Conservation (phyloP, 2,329 filamentous ascomycete species). For the Aschersonia sp. region DNA sequence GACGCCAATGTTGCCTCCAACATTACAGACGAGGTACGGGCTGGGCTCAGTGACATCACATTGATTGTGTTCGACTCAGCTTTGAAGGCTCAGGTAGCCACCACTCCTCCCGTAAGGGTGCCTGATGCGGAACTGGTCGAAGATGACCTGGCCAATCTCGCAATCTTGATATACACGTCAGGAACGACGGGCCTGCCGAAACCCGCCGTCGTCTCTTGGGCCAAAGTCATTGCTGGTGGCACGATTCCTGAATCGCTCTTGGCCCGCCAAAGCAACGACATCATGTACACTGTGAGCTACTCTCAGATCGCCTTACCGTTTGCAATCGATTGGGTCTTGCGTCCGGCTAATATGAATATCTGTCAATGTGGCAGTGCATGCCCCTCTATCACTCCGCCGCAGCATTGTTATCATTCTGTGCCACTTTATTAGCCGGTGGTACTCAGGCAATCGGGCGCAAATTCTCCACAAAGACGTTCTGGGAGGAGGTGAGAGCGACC, state of each 20-base stretch:
- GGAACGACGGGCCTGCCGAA: conserved; percentile 80
- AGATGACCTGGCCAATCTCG: conserved; percentile 40
- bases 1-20: conserved; percentile 45
- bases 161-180: conserved; percentile 69
- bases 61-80: conserved; percentile 48
- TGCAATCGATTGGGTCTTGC: neutral
- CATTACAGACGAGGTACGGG: conserved; percentile 41
- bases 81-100: conserved; percentile 37
- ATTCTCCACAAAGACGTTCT: conserved; percentile 67
- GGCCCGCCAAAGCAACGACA: conserved; percentile 43
- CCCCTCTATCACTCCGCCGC: conserved; percentile 80
- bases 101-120: conserved; percentile 36
- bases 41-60: conserved; percentile 33
- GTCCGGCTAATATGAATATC: too few relatives aligned
- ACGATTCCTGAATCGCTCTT: conserved; percentile 29
- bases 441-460: conserved; percentile 61
- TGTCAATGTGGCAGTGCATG: conserved; percentile 42
- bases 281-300: conserved; percentile 54
- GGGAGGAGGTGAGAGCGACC: conserved; percentile 57
- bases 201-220: conserved; percentile 61
- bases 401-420: conserved; percentile 50
- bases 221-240: conserved; percentile 40
- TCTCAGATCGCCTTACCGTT: conserved; percentile 5
- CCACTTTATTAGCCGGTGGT: conserved; percentile 42
- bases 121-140: conserved; percentile 42